Conservation (phyloP, 2,329 filamentous ascomycete genomes). For the Colletotrichum sp. region DNA sequence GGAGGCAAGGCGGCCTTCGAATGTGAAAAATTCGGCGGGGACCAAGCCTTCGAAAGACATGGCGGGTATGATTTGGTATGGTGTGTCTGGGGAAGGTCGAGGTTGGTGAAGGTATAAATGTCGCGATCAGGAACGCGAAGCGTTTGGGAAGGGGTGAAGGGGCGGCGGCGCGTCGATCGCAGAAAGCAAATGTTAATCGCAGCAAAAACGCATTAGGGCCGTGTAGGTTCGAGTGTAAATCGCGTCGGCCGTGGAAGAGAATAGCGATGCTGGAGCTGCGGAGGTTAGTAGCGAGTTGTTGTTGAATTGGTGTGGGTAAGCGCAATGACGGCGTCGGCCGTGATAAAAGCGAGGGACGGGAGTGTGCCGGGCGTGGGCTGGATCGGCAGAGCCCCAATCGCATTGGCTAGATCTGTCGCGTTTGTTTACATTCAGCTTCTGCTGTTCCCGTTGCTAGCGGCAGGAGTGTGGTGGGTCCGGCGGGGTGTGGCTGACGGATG, state of each 20-base stretch:
- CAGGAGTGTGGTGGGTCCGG: constrained; percentile 19
- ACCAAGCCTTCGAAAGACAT: constrained; percentile 24
- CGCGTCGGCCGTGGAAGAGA: neutral
- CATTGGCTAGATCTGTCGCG: constrained; percentile 15
- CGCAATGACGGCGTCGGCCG: neutral
- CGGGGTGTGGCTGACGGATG: constrained; percentile 10
- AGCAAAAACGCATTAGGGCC: constrained; percentile 13
- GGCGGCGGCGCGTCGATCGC: constrained; percentile 17
- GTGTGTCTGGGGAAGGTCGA: neutral
- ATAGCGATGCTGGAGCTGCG: constrained; percentile 1
- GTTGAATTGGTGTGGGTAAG: neutral
- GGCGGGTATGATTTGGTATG: neutral
- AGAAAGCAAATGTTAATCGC: constrained; percentile 12
- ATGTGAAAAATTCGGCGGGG: constrained; percentile 60
- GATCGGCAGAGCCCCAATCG: neutral
- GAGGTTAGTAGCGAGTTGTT: neutral
- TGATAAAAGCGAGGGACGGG: constrained; percentile 2
- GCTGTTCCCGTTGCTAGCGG: constrained; percentile 16
- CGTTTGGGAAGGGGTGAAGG: neutral
- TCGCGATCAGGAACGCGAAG: constrained; percentile 2
- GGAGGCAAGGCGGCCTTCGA: constrained; percentile 79
- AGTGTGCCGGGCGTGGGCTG: neutral
- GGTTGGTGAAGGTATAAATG: neutral
- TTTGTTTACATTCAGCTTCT: constrained; percentile 25
- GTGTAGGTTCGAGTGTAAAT: neutral